Evolutionary conservation across 2,329 filamentous ascomycete species (phyloP), one percentile per base, ranked within the genome.

Genomic region (Apiospora kogelbergensis): DNA sequence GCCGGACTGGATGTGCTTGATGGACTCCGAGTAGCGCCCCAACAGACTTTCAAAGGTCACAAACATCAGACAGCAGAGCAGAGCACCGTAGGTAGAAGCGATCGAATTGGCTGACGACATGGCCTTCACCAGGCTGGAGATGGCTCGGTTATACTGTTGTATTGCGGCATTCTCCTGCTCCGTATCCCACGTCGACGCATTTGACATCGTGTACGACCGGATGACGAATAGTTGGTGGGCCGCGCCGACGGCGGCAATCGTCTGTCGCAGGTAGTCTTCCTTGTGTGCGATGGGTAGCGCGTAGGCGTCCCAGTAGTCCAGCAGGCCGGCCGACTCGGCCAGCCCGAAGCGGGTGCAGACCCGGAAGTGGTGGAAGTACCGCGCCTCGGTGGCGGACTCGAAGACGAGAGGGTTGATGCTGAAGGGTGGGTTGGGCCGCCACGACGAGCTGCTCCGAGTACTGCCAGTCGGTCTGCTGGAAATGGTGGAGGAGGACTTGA

Each of bases 61-160:
- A 9, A 65, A 65, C 41, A 65, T 42, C 41, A 65, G 17, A 3
- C 63, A 65, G 41, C 63, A 65, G 15, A 65, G 63, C 15, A 65
- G 40, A 3, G 44, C 63, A 20, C 41, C 44, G 41, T 65, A 41
- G 9, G 41, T 26, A 10, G 41, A 33, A 0, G 44, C 63, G 2
- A 37, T 20, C 24, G 63, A 22, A 24, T 45, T 45, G 15, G 41
- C 24, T 15, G 63, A 42, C 24, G 63, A 65, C 63, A 65, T 65
- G 63, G 41, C 41, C 63, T 11, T 45, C 24, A 65, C 63, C 63
- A 65, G 41, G 63, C 63, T 45, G 24, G 63, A 65, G 15, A 65
- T 65, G 63, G 63, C 63, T 24, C 24, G 17, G 41, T 65, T 65
- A 24, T 65, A 65, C 41, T 65, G 63, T 41, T 65, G 63, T 11